phyloP scores from a whole-genome alignment of 768 basidiomycete species.

The Cyclocybe cylindracea region DNA sequence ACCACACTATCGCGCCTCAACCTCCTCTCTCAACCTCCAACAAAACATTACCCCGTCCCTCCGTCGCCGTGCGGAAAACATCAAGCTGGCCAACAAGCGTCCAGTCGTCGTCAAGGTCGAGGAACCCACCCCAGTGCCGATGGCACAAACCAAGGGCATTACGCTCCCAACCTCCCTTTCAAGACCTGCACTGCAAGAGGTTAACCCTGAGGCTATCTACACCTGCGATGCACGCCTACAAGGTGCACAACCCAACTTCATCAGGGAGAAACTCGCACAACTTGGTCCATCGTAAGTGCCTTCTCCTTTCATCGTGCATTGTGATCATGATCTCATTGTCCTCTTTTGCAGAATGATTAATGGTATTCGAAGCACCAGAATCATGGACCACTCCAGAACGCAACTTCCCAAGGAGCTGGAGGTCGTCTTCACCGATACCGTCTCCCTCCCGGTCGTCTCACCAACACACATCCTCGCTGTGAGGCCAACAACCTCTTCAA shows the following conservation, averaged over 20 bases:
- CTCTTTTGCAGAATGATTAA: conserved; percentile 12
- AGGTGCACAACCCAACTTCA: conserved; percentile 6
- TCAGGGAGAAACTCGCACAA: conserved; percentile 3
- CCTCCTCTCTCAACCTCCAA: not conserved
- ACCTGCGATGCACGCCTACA: conserved; percentile 9
- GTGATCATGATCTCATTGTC: conserved; percentile 1
- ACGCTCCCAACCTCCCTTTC: conserved; percentile 8
- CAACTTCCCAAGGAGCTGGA: conserved; percentile 10
- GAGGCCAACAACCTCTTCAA: not conserved
- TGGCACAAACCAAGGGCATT: not conserved
- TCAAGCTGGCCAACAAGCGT: conserved; percentile 2
- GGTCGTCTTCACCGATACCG: conserved; percentile 10
- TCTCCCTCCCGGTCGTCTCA: conserved; percentile 1
- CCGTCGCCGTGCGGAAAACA: not conserved
- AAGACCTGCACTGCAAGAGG: not conserved
- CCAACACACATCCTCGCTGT: conserved; percentile 19
- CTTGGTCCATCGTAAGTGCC: conserved; percentile 11
- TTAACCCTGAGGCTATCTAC: conserved; percentile 2
- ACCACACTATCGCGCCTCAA: not conserved
- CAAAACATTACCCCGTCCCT: not conserved
- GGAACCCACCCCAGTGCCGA: not conserved
- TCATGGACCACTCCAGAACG: conserved; percentile 1
- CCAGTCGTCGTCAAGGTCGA: too few species aligned
- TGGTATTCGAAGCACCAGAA: conserved; percentile 8
- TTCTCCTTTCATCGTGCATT: not conserved